A percentile compares a stretch with the other conserved stretches of the same genome.
Conservation (phyloP, 176 grass and related monocot species). For the Carex pumila region DNA sequence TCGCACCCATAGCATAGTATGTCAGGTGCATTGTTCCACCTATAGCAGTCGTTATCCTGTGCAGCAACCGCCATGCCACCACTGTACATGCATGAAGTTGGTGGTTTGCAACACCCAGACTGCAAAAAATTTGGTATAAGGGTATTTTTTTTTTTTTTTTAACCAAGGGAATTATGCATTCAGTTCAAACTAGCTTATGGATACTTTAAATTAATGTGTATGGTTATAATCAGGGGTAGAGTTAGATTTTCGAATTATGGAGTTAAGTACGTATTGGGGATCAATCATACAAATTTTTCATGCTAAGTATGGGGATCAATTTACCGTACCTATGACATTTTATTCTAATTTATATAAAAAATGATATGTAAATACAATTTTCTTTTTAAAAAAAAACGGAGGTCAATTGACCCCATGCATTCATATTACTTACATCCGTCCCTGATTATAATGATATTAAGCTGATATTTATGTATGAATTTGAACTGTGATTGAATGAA, state of each 20-base stretch:
- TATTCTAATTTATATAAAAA: too few relatives aligned
- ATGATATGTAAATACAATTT: too few relatives aligned
- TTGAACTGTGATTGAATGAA: not conserved
- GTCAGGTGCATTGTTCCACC: conserved; percentile 73
- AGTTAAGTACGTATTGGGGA: too few relatives aligned
- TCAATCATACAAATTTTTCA: too few relatives aligned
- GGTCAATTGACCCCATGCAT: too few relatives aligned
- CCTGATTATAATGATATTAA: not conserved
- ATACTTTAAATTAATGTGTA: not conserved
- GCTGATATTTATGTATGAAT: not conserved
- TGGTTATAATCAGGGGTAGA: too few relatives aligned
- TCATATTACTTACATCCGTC: too few relatives aligned
- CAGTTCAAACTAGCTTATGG: not conserved
- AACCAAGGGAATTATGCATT: not conserved
- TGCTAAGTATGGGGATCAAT: too few relatives aligned
- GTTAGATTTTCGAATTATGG: too few relatives aligned
- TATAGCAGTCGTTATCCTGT: conserved; percentile 79
- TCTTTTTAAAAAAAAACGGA: too few relatives aligned
- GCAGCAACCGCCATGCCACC: conserved; percentile 41
- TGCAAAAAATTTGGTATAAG: conserved; percentile 12
- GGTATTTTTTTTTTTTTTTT: not conserved
- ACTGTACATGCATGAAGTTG: conserved; percentile 76
- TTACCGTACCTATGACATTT: too few relatives aligned
- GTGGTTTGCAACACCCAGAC: conserved; percentile 98
- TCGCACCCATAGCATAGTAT: conserved; percentile 84